Evolutionary conservation across 805 yeast genomes (phyloP).

Genomic region (Lachancea fermentati): DNA sequence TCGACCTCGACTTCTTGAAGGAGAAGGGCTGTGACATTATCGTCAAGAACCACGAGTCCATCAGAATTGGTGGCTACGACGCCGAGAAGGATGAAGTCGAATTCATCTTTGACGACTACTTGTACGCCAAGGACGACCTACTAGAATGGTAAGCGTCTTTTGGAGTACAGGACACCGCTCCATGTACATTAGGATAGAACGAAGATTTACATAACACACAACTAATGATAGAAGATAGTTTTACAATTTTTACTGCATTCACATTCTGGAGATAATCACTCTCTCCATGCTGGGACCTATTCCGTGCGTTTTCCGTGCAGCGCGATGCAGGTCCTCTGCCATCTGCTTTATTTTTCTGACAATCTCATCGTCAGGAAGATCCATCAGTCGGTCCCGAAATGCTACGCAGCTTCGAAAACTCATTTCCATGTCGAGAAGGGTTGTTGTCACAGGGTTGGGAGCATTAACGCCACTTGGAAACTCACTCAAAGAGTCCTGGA

Average conservation of each 20-base stretch:
- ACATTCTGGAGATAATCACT: too few relatives aligned
- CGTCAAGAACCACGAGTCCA: conserved; percentile 62
- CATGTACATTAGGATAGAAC: not conserved
- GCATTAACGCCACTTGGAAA: conserved; percentile 81
- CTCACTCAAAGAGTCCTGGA: conserved; percentile 53
- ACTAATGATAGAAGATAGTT: not conserved
- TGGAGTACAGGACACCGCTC: not conserved
- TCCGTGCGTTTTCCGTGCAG: too few relatives aligned
- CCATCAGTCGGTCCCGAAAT: too few relatives aligned
- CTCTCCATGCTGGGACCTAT: too few relatives aligned
- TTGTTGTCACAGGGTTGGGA: conserved; percentile 91
- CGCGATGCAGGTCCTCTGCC: too few relatives aligned
- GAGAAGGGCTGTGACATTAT: conserved; percentile 78
- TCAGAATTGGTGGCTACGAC: conserved; percentile 53
- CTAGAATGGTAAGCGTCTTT: conserved; percentile 27
- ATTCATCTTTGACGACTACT: conserved; percentile 34
- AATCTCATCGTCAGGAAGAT: too few relatives aligned
- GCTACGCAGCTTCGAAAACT: too few relatives aligned
- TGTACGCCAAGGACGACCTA: conserved; percentile 34
- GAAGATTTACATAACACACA: not conserved
- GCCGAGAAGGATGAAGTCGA: conserved; percentile 37
- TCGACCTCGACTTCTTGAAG: conserved; percentile 61
- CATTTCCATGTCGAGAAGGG: conserved; percentile 40
- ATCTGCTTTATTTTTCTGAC: too few relatives aligned
- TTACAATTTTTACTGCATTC: too few relatives aligned